phyloP scores from a whole-genome alignment of 2,329 filamentous ascomycete genomes.

The Corinectria fuckeliana region DNA sequence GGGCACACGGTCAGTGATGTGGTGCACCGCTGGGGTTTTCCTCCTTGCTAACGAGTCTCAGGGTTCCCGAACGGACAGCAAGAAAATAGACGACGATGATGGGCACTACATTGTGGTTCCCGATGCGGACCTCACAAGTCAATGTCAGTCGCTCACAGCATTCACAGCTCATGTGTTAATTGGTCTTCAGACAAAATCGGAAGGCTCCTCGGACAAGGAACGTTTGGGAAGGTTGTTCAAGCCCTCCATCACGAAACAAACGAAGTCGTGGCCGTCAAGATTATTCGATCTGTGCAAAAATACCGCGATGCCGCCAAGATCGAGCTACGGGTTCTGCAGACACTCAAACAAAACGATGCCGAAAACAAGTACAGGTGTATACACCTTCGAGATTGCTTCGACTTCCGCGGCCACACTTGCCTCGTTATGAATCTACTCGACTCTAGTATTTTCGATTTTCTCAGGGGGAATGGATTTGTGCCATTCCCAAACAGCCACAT shows the following conservation, averaged over 20 bases:
- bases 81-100: slow-evolving; percentile 88
- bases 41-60: not conserved
- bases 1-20: not conserved
- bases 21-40: too few species aligned
- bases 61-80: slow-evolving; percentile 62
- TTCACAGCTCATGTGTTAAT: not conserved
- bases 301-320: slow-evolving; percentile 96
- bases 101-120: slow-evolving; percentile 95
- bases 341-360: slow-evolving; percentile 87
- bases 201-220: slow-evolving; percentile 92
- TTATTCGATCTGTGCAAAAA: slow-evolving; percentile 97
- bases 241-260: slow-evolving; percentile 80
- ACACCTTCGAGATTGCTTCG: slow-evolving; percentile 94
- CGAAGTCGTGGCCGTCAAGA: slow-evolving; percentile 90
- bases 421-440: slow-evolving; percentile 79
- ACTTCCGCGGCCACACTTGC: slow-evolving; percentile 97
- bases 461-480: slow-evolving; percentile 93
- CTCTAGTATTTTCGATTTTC: slow-evolving; percentile 97
- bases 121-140: slow-evolving; percentile 82
- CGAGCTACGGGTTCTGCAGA: slow-evolving; percentile 90
- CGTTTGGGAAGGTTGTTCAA: slow-evolving; percentile 98
- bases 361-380: slow-evolving; percentile 96
- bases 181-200: slow-evolving; percentile 75
- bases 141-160: slow-evolving; percentile 69
- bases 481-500: slow-evolving; percentile 99